These are phyloP conservation scores for Kockovaella imperatae DNA, from an alignment of 768 basidiomycete genomes.

Conservation along the genomic window DNA sequence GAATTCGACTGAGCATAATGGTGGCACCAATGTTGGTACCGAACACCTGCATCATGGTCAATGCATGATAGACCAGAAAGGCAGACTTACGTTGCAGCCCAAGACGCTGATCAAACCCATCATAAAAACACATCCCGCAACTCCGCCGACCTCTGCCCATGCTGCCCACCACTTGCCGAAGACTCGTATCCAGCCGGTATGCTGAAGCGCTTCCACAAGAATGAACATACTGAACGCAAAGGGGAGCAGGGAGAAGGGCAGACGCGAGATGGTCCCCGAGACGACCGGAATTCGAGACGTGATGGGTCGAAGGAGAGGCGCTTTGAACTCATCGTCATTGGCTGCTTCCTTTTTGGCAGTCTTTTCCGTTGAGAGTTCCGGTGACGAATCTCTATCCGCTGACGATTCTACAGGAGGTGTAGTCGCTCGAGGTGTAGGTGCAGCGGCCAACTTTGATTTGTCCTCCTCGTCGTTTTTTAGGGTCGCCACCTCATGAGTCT, in stretches of 20 bases:
- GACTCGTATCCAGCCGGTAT: constrained; percentile 79
- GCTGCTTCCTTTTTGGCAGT: neutral
- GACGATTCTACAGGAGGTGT: neutral
- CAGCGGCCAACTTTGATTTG: too few relatives aligned
- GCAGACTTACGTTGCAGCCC: constrained; percentile 56
- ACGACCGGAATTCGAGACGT: constrained; percentile 58
- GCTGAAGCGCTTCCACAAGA: constrained; percentile 71
- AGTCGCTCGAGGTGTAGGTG: neutral
- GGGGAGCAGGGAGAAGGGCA: constrained; percentile 74
- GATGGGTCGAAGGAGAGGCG: constrained; percentile 6
- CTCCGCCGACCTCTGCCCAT: constrained; percentile 49
- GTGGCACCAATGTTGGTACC: constrained; percentile 90
- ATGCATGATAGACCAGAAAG: neutral
- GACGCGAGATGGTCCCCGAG: constrained; percentile 50
- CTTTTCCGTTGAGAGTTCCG: too few relatives aligned
- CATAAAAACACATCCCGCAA: constrained; percentile 56
- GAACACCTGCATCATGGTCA: constrained; percentile 47
- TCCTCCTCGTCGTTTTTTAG: too few relatives aligned
- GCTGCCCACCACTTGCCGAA: constrained; percentile 63
- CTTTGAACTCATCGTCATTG: neutral
- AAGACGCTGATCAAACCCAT: constrained; percentile 66
- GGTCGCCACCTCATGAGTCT: too few relatives aligned
- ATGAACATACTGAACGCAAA: constrained; percentile 95
- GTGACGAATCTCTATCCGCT: too few relatives aligned
- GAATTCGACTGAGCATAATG: constrained; percentile 67